Evolutionary conservation across 495 filamentous ascomycete species (phyloP), one percentile per base, ranked within the genome.

Genomic region (Penicillium flavigenum): DNA sequence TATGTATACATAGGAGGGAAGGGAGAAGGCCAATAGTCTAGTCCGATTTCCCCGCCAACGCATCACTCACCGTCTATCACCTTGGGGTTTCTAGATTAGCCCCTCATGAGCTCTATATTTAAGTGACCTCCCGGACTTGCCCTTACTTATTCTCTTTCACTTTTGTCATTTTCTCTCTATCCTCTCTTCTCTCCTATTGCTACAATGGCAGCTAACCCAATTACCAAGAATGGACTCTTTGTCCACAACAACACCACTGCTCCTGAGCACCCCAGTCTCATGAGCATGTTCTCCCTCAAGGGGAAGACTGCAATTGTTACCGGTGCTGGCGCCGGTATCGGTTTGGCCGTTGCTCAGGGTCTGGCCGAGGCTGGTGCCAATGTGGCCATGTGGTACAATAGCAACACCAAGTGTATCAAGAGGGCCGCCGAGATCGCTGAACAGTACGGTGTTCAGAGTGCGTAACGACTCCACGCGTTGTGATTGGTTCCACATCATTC

Each of bases 341-440:
- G 92, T 32, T 76, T 89, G 5, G 81, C 83, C 9, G 83, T 94
- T 19, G 89, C 88, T n/a, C 77, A 91, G 38, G 88, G 80, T 19
- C 71, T 87, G 27, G 91, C 91, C 10, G 92, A 96, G 65, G 86
- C 89, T 22, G 92, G 91, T 38, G 90, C 91, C 36, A 91, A 96
- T 60, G 88, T 96, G 42, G 91, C 88, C 4, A 84, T 96, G 31
- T 93, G 88, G 86, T 96, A 91, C 64, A 90, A 91, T 66, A 83
- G 78, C 68, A 92, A 94, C 74, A 79, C 81, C 64, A 85, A 88
- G 60, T 86, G 87, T 8, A 57, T 85, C 41, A 81, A 86, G 44
- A 77, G 84, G n/a, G 91, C 92, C 3, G 79, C 78, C 19, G 84
- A 88, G 47, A 88, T 95, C 53, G 88, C 86, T 63, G 73, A 83